These are phyloP conservation scores for Colletotrichum lentis DNA, from an alignment of 2,329 filamentous ascomycete species.

Conservation along the genomic window DNA sequence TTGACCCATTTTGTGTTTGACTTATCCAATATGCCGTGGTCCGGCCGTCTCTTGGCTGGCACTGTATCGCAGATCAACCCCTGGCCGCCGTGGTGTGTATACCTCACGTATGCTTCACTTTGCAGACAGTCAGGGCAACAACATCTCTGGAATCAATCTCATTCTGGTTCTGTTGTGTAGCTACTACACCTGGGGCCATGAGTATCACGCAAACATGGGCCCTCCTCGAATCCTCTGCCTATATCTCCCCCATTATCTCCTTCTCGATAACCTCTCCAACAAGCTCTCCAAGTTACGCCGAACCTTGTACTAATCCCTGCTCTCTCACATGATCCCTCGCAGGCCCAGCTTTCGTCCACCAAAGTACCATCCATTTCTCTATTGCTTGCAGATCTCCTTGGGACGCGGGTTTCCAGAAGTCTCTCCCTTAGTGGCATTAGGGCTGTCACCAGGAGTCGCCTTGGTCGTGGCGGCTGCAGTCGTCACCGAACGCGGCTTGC, in stretches of 20 bases:
- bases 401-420: neutral
- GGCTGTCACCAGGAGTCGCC: neutral
- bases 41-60: too few species aligned
- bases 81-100: neutral
- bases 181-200: neutral
- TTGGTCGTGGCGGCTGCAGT: neutral
- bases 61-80: neutral
- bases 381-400: slow-evolving; percentile 5
- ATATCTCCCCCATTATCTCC: slow-evolving; percentile 1
- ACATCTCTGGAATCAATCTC: neutral
- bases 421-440: neutral
- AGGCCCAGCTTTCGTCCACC: neutral
- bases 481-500: slow-evolving; percentile 8
- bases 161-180: slow-evolving; percentile 1
- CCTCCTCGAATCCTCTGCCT: neutral
- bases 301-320: neutral
- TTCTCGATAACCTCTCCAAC: slow-evolving; percentile 18
- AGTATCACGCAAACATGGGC: slow-evolving; percentile 2
- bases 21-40: neutral
- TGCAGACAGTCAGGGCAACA: neutral
- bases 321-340: neutral
- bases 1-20: neutral
- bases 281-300: slow-evolving; percentile 15
- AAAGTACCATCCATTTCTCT: neutral
- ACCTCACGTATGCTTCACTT: neutral